A percentile compares a stretch with the other conserved stretches of the same genome.
phyloP scores from a whole-genome alignment of 2,329 filamentous ascomycete species.

The Neonectria hederae region DNA sequence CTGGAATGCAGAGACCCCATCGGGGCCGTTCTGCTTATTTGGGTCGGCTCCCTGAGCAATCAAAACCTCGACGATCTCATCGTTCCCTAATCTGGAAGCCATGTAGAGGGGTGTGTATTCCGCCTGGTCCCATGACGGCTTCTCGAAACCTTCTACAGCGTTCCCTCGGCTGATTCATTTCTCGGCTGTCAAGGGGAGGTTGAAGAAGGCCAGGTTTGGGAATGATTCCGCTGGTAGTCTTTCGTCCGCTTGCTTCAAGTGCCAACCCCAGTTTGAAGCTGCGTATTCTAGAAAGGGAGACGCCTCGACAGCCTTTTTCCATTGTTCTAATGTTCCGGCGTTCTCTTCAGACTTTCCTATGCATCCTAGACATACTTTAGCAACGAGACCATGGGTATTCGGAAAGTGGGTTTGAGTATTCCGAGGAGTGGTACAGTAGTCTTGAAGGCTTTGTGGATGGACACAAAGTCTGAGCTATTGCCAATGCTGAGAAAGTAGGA shows the following conservation, averaged over 20 bases:
- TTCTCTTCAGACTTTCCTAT: neutral
- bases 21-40: neutral
- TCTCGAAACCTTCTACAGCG: neutral
- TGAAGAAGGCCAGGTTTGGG: slow-evolving; percentile 1
- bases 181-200: neutral
- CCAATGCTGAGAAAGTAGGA: neutral
- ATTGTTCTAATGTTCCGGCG: neutral
- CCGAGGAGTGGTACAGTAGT: neutral
- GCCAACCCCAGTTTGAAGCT: slow-evolving; percentile 8
- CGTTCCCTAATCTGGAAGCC: neutral
- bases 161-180: neutral
- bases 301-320: neutral
- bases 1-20: neutral
- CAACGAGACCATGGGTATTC: neutral
- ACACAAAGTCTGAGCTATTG: neutral
- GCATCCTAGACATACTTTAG: slow-evolving; percentile 7
- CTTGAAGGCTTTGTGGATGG: slow-evolving; percentile 10
- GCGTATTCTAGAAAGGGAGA: slow-evolving; percentile 6
- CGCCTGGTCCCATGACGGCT: neutral
- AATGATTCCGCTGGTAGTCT: neutral
- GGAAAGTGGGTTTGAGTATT: neutral
- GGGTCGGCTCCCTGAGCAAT: neutral
- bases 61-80: neutral
- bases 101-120: neutral
- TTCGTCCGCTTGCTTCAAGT: slow-evolving; percentile 3